Conservation (phyloP, 192 early-diverging fungal species). For the Haplosporangium gracile region DNA sequence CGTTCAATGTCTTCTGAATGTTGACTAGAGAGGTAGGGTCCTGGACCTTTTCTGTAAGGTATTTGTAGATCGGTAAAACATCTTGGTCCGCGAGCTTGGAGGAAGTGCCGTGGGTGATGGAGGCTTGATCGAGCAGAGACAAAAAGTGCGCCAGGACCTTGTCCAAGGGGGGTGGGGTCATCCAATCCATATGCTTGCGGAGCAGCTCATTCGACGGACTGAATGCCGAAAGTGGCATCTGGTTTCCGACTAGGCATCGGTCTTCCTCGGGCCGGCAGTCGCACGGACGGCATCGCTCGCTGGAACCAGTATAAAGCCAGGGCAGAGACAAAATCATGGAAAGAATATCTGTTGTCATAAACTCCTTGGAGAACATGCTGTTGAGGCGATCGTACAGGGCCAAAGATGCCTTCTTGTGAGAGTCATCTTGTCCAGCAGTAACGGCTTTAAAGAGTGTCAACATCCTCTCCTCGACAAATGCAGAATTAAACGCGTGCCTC, state of each 20-base stretch:
- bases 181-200: slow-evolving; percentile 14
- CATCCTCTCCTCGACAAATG: background rate
- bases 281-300: background rate
- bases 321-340: background rate
- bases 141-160: slow-evolving; percentile 19
- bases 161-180: slow-evolving; percentile 7
- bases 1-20: background rate
- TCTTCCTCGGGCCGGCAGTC: background rate
- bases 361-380: background rate
- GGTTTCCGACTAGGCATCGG: background rate
- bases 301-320: background rate
- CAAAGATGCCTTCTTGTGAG: background rate
- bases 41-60: background rate
- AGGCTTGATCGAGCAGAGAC: background rate
- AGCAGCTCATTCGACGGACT: background rate
- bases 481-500: background rate
- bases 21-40: background rate
- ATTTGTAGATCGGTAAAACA: background rate
- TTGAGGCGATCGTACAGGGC: background rate
- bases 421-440: background rate
- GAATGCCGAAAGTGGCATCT: background rate
- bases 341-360: background rate
- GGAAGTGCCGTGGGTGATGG: background rate
- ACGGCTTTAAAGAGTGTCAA: background rate
- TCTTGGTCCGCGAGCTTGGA: background rate